phyloP scores from a whole-genome alignment of 2,329 filamentous ascomycete genomes.

The Emergomyces pasteurianus region DNA sequence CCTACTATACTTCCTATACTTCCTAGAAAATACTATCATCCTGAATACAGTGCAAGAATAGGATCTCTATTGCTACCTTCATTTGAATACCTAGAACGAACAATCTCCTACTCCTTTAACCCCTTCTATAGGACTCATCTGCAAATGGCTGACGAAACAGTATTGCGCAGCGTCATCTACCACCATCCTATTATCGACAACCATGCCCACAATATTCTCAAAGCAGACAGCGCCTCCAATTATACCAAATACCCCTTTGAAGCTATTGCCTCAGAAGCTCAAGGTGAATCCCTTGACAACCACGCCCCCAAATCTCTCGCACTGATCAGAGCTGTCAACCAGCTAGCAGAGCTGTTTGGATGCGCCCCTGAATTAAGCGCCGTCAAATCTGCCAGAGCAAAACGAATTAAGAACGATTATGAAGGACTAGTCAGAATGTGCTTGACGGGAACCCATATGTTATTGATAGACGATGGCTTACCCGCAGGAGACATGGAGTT shows the following conservation, averaged over 20 bases:
- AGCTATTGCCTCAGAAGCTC: conserved; percentile 60
- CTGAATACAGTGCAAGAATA: neutral
- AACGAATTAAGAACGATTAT: conserved; percentile 38
- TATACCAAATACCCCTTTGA: conserved; percentile 38
- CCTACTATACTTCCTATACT: neutral
- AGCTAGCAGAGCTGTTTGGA: conserved; percentile 53
- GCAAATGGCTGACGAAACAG: conserved; percentile 7
- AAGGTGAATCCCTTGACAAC: conserved; percentile 49
- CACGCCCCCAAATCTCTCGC: conserved; percentile 52
- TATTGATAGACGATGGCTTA: conserved; percentile 70
- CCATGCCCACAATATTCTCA: conserved; percentile 36
- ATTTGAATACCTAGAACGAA: neutral
- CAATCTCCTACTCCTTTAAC: neutral
- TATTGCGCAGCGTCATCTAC: conserved; percentile 25
- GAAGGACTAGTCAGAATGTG: conserved; percentile 51
- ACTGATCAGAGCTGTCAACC: conserved; percentile 56
- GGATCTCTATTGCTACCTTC: neutral
- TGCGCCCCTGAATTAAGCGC: conserved; percentile 53
- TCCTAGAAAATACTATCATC: neutral
- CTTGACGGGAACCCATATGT: conserved; percentile 57
- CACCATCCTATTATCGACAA: conserved; percentile 36
- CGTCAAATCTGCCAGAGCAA: conserved; percentile 38
- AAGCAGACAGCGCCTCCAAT: conserved; percentile 20
- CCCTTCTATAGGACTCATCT: neutral
- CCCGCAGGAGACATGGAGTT: conserved; percentile 44